Conservation (phyloP, 176 grass and related monocot genomes). For the Metroxylon sagu region DNA sequence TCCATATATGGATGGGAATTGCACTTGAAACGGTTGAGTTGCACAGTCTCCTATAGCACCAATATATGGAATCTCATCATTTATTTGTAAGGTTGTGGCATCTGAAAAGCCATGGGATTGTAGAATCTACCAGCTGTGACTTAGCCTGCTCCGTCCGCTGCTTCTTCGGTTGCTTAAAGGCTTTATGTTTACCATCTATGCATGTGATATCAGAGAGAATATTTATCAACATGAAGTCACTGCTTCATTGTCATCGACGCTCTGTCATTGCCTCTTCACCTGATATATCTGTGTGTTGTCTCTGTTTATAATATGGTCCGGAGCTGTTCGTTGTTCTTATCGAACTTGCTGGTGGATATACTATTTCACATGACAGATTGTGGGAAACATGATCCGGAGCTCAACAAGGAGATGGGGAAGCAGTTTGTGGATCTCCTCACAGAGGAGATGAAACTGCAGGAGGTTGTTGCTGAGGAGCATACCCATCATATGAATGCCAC, state of each 20-base stretch:
- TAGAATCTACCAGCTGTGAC: too few relatives aligned
- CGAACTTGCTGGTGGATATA: neutral
- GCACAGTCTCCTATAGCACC: too few relatives aligned
- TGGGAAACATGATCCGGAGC: constrained; percentile 72
- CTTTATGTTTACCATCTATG: too few relatives aligned
- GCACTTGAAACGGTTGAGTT: too few relatives aligned
- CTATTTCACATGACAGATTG: constrained; percentile 44
- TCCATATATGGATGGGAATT: too few relatives aligned
- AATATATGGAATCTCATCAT: too few relatives aligned
- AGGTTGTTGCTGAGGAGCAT: constrained; percentile 76
- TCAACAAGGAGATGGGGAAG: constrained; percentile 77
- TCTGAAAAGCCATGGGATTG: too few relatives aligned
- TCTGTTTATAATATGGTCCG: neutral
- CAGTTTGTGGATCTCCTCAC: constrained; percentile 80
- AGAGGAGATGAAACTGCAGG: constrained; percentile 87
- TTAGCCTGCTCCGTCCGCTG: too few relatives aligned
- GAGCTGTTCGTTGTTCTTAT: constrained; percentile 10
- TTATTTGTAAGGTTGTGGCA: too few relatives aligned
- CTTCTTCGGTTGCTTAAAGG: too few relatives aligned
- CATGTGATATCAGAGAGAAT: too few relatives aligned
- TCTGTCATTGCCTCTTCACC: neutral
- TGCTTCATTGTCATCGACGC: neutral
- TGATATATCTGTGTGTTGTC: neutral
- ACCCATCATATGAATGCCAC: constrained; percentile 77
- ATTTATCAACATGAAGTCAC: too few relatives aligned